Base-by-base conservation (phyloP, 208 protist species). In the Acanthamoeba castellanii region DNA sequence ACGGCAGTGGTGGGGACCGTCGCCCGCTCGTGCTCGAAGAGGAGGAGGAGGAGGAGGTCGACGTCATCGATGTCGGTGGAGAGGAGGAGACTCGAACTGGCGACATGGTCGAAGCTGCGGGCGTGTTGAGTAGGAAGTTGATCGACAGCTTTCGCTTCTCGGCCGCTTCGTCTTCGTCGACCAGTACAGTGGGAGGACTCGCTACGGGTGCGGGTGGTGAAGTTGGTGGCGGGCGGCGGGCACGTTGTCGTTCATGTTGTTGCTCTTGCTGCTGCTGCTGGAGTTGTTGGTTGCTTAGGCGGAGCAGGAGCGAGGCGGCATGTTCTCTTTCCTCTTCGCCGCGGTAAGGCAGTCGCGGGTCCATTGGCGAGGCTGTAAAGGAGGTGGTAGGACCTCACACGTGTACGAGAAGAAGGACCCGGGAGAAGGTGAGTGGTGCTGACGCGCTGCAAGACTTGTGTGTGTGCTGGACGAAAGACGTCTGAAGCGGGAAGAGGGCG, bases 81-180 rank as follows among this genome's bases (percentile, higher is more conserved):
- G 68, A 25, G n/a, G 68, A 45, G 30, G 68, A 32, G 68, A n/a
- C 32, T 76, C 30, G 30, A 27, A 64, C 57, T 6, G 22, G 20
- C 57, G 20, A 64, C 57, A 2, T 47, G 22, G 22, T 7, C 0
- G 57, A 25, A 64, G 57, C 22, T 0, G 57, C 57, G 3, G 57
- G 57, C 3, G 57, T 64, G 68, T 76, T 76, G 68, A 76, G 68
- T 16, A 76, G 68, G 32, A 76, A 76, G 68, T 76, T 42, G 68
- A 76, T 76, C 0, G 68, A 76, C 2, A 76, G 27, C 68, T 42
- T 76, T 76, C 68, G 30, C 68, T 42, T 76, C 68, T 76, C 68
- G 11, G 27, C 32, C 16, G 27, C 32, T 16, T 76, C 32, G 16
- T 76, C 4, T 1, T 76, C 32, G 68, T 76, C 32, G 68, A 20